Base-by-base conservation (phyloP, 495 filamentous ascomycete genomes). In the Neurospora sp. region DNA sequence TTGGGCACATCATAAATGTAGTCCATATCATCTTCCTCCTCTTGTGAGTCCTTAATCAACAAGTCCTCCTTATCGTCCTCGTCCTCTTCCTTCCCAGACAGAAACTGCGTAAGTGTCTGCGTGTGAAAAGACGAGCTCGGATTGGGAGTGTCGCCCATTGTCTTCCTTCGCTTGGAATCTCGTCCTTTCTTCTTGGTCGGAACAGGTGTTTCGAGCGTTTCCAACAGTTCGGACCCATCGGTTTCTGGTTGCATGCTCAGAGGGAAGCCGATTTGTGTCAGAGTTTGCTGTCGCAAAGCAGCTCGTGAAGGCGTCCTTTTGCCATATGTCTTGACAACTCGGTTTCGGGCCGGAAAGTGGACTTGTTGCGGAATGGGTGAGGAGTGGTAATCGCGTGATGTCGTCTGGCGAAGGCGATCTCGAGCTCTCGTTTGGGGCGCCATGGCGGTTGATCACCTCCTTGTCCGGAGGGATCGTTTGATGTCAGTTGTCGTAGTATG, bases 191-290 rank as follows among this genome's bases (percentile, higher is more conserved):
- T 74, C 70, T 74, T 76, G 41, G 78, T 59, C 48, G 74, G 44
- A 48, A 72, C 65, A 35, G 53, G 22, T 59, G 71, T 69, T 61
- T 78, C 71, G 35, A 48, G 40, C 27, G 76, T 69, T 44, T 73
- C 7, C 69, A 40, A 75, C 73, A 76, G 75, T 18, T 40, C 68
- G 20, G 68, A 74, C 16, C 59, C 69, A 9, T 78, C 72, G 40
- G 73, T 42, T 9, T 75, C 73, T 12, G 68, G 38, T 41, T 76
- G 75, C 71, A 42, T 74, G 48, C 20, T 14, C 2, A 14, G 10
- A 31, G 48, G 48, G 59, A 82, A 85, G 71, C 80, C 80, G 74
- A 87, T 82, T 79, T 88, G 85, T 6, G 86, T 88, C 75, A 88
- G 74, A 6, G 86, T 88, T 40, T 82, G 79, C 76, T 87, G 85